Evolutionary conservation across 164 flowering plant species (phyloP).

Genomic region (Echeveria elegans): DNA sequence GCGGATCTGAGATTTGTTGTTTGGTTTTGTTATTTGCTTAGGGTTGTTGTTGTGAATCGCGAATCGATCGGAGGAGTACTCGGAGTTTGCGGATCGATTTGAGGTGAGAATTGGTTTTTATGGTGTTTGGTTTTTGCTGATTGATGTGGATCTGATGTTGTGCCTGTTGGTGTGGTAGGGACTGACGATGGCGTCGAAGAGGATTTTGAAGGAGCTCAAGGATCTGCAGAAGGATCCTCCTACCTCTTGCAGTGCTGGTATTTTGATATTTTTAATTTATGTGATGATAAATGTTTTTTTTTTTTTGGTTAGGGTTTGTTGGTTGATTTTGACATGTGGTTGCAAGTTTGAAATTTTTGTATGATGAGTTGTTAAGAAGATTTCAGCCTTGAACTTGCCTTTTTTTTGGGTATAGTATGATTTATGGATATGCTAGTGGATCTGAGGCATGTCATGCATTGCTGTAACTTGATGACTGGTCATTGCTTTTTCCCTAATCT

Average conservation of each 20-base stretch:
- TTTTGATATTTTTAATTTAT: not conserved
- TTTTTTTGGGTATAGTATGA: not conserved
- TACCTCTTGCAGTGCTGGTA: constrained; percentile 2
- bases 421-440: not conserved
- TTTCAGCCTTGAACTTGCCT: not conserved
- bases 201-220: not conserved
- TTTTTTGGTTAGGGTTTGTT: no score
- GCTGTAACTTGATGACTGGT: no score
- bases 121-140: not conserved
- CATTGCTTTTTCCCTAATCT: no score
- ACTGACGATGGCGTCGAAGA: not conserved
- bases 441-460: no score
- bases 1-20: not conserved
- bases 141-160: not conserved
- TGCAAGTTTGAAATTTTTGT: no score
- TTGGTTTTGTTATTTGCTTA: no score
- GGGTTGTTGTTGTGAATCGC: not conserved
- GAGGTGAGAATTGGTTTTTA: not conserved
- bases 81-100: not conserved
- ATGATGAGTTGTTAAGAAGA: no score
- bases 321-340: no score
- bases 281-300: no score
- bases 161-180: not conserved
- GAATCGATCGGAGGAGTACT: not conserved
- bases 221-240: constrained; percentile 2